Base-by-base conservation (phyloP, 176 grass and related monocot genomes). In the Aegilops sharonensis region DNA sequence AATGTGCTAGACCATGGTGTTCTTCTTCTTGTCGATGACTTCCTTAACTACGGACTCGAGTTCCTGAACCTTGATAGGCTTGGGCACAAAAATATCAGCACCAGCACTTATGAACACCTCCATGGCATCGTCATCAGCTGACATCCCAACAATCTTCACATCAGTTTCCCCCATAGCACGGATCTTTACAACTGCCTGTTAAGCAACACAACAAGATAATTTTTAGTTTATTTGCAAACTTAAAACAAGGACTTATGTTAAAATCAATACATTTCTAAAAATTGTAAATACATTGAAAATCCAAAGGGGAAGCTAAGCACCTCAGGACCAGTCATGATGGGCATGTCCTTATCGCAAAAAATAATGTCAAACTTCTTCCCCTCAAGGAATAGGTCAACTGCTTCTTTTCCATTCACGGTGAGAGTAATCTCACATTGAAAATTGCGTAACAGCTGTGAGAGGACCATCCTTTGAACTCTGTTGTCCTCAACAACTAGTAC, bases 351-450 rank as follows among this genome's bases (percentile, higher is more conserved):
- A 23, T 88, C 86, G 8, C 7, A 43, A 4, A 88, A 68, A 69
- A 88, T 35, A 34, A 83, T 83, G 24, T 88, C 79, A 68, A 83
- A 88, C n/a, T 72, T 83, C 11, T 83, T 68, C 12, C 79, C 86
- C 67, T 77, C 5, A 5, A 83, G 45, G 34, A 83, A 88, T 12
- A 81, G 78, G n/a, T 81, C 42, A 25, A 87, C 42, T n/a, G 69
- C 85, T 87, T 87, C 78, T 75, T 88, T 82, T 5, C 86, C 79
- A 68, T 88, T 88, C 6, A 42, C 2, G 23, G 63, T 71, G 5
- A 24, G 11, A 11, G 60, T 82, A 8, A 8, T 75, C n/a, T 82
- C 34, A 0, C 15, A 75, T 0, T 88, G 21, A 21, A 65, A 47
- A 3, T 74, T 74, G 4, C 18, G 20, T 13, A 87, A 32, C 54